Evolutionary conservation across 23 red algal genomes (phyloP).

Genomic region (Gracilaria caudata): DNA sequence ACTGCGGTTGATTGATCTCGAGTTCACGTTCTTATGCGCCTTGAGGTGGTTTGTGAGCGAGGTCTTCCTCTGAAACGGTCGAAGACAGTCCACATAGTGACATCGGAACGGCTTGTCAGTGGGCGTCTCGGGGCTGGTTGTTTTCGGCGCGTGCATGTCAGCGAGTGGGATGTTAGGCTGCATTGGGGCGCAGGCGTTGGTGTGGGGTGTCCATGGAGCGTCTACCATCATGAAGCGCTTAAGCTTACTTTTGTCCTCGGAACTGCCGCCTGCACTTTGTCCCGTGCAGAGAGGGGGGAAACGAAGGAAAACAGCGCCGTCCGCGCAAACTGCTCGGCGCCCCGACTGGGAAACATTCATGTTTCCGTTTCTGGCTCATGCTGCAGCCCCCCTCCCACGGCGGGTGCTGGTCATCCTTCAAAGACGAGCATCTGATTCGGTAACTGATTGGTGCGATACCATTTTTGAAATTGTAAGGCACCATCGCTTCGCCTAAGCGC

Average conservation of each 20-base stretch:
- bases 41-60: slow-evolving; percentile 65
- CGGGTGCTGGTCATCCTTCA: not conserved
- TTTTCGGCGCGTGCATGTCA: not conserved
- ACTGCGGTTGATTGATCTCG: slow-evolving; percentile 3
- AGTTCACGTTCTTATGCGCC: slow-evolving; percentile 41
- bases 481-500: not conserved
- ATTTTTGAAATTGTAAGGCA: not conserved
- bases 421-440: not conserved
- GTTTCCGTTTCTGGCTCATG: not conserved
- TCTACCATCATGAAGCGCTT: not conserved
- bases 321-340: too few relatives aligned
- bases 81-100: slow-evolving; percentile 48
- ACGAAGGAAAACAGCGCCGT: not conserved
- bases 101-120: slow-evolving; percentile 27
- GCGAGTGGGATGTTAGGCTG: not conserved
- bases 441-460: not conserved
- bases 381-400: not conserved
- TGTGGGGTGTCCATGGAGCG: not conserved
- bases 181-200: not conserved
- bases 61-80: slow-evolving; percentile 34
- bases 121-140: not conserved
- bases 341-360: not conserved
- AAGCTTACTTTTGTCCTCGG: not conserved
- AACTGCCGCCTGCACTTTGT: not conserved
- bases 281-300: not conserved